phyloP scores from a whole-genome alignment of 176 grass and related monocot species.

The Areca catechu region DNA sequence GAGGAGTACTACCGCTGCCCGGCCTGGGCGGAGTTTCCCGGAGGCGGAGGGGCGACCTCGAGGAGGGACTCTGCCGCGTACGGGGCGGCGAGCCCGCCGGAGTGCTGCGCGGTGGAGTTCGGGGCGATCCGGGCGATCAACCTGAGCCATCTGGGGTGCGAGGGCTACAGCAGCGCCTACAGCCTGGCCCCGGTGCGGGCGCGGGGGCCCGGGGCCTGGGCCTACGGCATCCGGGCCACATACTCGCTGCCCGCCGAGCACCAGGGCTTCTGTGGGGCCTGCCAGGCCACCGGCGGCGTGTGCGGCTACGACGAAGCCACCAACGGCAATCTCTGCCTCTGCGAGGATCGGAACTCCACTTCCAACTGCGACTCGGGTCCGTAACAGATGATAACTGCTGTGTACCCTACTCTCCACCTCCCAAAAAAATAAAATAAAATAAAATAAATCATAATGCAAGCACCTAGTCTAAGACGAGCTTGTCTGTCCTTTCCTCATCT shows the following conservation, averaged over 20 bases:
- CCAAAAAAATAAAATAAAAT: too few species aligned
- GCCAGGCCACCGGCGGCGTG: slow-evolving; percentile 77
- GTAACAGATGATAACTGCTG: neutral
- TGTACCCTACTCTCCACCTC: too few species aligned
- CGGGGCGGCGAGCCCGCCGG: slow-evolving; percentile 41
- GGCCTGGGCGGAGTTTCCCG: slow-evolving; percentile 49
- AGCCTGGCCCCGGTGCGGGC: slow-evolving; percentile 62
- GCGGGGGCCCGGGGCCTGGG: slow-evolving; percentile 44
- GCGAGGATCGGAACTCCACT: slow-evolving; percentile 69
- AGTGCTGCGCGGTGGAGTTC: slow-evolving; percentile 75
- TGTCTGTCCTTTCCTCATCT: too few species aligned
- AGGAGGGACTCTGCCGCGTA: slow-evolving; percentile 18
- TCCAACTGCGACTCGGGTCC: slow-evolving; percentile 71
- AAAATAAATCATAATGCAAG: too few species aligned
- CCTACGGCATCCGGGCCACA: slow-evolving; percentile 57
- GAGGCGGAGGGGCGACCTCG: neutral
- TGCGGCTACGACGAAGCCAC: slow-evolving; percentile 60
- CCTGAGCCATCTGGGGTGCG: slow-evolving; percentile 62
- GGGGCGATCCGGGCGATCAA: slow-evolving; percentile 60
- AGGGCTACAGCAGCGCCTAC: slow-evolving; percentile 98
- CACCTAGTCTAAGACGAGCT: too few species aligned
- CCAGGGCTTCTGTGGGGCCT: slow-evolving; percentile 76
- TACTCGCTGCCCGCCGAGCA: slow-evolving; percentile 64
- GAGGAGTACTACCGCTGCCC: slow-evolving; percentile 68
- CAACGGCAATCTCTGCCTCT: slow-evolving; percentile 72